A percentile compares a stretch with the other conserved stretches of the same genome.
These are phyloP conservation scores for Canavalia gladiata DNA, from an alignment of 306 rosid genomes.

Conservation along the genomic window DNA sequence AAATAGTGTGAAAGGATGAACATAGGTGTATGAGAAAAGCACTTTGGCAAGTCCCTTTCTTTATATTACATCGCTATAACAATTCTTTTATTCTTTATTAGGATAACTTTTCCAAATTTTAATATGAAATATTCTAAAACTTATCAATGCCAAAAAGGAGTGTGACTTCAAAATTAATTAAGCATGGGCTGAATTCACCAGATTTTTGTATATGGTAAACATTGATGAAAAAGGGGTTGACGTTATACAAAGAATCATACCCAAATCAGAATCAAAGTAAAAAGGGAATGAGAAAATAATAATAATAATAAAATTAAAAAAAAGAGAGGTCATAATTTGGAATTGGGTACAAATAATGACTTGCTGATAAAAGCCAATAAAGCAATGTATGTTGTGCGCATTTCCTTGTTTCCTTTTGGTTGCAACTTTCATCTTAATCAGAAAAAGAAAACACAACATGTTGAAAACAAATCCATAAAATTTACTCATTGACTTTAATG, in stretches of 20 bases:
- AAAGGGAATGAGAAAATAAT: slow-evolving; percentile 2
- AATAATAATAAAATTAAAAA: neutral
- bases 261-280: slow-evolving; percentile 49
- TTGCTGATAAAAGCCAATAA: slow-evolving; percentile 55
- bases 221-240: slow-evolving; percentile 46
- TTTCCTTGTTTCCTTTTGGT: slow-evolving; percentile 47
- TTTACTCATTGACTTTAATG: slow-evolving; percentile 42
- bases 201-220: slow-evolving; percentile 30
- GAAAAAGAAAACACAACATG: slow-evolving; percentile 15
- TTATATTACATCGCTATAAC: slow-evolving; percentile 39
- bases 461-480: slow-evolving; percentile 28
- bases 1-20: slow-evolving; percentile 45
- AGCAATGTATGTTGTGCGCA: slow-evolving; percentile 49
- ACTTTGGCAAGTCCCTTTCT: slow-evolving; percentile 49
- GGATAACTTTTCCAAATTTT: slow-evolving; percentile 43
- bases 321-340: slow-evolving; percentile 39
- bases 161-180: slow-evolving; percentile 15
- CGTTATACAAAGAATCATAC: slow-evolving; percentile 50
- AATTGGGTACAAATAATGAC: slow-evolving; percentile 55
- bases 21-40: slow-evolving; percentile 45
- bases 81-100: slow-evolving; percentile 40
- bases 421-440: slow-evolving; percentile 51
- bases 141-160: slow-evolving; percentile 31
- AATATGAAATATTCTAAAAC: slow-evolving; percentile 45
- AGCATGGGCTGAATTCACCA: slow-evolving; percentile 54